Base-by-base conservation (phyloP, 129 eudicot genomes). In the Kitagawia praeruptora region DNA sequence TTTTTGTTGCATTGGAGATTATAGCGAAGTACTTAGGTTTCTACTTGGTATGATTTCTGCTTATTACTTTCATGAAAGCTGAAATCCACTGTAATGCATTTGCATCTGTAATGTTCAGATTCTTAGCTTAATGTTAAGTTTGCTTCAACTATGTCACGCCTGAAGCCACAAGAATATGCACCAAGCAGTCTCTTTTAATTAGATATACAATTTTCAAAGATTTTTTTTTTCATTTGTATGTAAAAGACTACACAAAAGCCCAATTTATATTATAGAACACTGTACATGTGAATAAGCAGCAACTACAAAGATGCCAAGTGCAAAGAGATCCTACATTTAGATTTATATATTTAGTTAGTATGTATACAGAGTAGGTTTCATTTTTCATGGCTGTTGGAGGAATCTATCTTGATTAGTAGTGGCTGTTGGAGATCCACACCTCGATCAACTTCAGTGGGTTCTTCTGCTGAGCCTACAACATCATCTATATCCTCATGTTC, bases 401-500 rank as follows among this genome's bases (percentile, higher is more conserved):
- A 34, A 83, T 84, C 83, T 6, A 82, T 80, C 79, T 82, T 82
- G 74, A 84, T 71, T 78, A 88, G 80, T 45, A 93, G 89, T 14
- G 90, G 87, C 77, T 88, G 87, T 14, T 87, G 83, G 75, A 93
- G 90, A 88, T 80, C 90, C 66, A 40, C 91, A 15, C 76, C 69
- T 8, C 80, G 72, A 83, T 84, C 88, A 49, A 78, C 83, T 61
- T 48, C 84, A n/a, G 73, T 48, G 18, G 88, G 87, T 84, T 87
- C 70, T 67, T 63, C 61, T n/a, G 80, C 75, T 10, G 82, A 79
- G 41, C 73, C 28, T 58, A 25, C 66, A 34, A 53, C 51, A 56
- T 31, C 77, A 23, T 74, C 90, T 61, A 84, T 53, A 61, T 88
- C 87, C 76, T 84, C 87, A 18, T 83, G 87, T 89, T 93, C 97